Conservation (phyloP, 352 stramenopile genomes). For the Globisporangium solare region DNA sequence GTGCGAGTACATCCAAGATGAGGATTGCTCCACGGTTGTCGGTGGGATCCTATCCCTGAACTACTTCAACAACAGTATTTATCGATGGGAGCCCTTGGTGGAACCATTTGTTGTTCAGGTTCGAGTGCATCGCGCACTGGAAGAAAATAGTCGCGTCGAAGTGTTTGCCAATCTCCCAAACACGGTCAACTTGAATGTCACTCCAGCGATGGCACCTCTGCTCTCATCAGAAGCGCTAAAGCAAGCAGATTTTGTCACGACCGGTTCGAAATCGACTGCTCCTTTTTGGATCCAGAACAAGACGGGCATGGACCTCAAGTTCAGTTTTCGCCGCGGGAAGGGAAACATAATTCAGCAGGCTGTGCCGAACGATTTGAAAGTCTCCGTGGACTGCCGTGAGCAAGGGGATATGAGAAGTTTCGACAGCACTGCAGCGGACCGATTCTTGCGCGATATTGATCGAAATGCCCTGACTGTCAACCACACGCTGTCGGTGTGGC, state of each 20-base stretch:
- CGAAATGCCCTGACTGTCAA: slow-evolving; percentile 77
- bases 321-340: slow-evolving; percentile 80
- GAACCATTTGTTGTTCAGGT: slow-evolving; percentile 82
- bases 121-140: slow-evolving; percentile 58
- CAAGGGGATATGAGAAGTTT: slow-evolving; percentile 87
- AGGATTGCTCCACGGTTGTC: slow-evolving; percentile 77
- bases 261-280: slow-evolving; percentile 78
- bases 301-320: slow-evolving; percentile 77
- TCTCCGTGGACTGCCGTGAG: slow-evolving; percentile 82
- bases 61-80: slow-evolving; percentile 92
- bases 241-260: slow-evolving; percentile 84
- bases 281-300: slow-evolving; percentile 90
- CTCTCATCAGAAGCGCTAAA: slow-evolving; percentile 74
- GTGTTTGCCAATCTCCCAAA: slow-evolving; percentile 80
- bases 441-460: slow-evolving; percentile 68
- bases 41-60: slow-evolving; percentile 79
- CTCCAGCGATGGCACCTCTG: slow-evolving; percentile 80
- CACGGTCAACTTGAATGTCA: slow-evolving; percentile 86
- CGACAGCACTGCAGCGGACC: slow-evolving; percentile 72
- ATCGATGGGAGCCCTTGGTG: slow-evolving; percentile 83
- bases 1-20: slow-evolving; percentile 84
- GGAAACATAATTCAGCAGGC: slow-evolving; percentile 77
- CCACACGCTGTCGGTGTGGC: slow-evolving; percentile 83
- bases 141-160: slow-evolving; percentile 71
- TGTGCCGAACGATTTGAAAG: slow-evolving; percentile 55